Percentiles rank a stretch among this genome's conserved stretches.
phyloP scores from a whole-genome alignment of 2,329 filamentous ascomycete species.

The Penicillium sp. region DNA sequence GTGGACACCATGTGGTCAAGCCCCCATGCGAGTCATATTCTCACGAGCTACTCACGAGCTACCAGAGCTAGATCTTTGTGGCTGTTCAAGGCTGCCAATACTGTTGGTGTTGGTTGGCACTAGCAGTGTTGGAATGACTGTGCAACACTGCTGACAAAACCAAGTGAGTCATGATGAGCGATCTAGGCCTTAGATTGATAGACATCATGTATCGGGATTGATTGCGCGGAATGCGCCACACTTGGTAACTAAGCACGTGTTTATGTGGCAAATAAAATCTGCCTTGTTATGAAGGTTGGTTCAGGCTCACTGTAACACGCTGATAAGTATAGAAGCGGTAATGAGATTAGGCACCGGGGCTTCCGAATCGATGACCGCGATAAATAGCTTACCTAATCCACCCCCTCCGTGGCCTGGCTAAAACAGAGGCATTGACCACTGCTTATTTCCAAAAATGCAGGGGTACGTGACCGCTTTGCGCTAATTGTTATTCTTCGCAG shows the following conservation, averaged over 20 bases:
- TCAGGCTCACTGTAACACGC: neutral
- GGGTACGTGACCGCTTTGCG: neutral
- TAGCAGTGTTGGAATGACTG: neutral
- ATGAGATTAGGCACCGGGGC: neutral
- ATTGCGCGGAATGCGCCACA: neutral
- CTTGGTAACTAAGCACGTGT: neutral
- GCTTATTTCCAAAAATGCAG: neutral
- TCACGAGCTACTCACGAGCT: neutral
- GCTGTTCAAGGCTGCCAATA: neutral
- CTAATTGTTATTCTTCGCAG: neutral
- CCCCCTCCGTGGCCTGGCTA: neutral
- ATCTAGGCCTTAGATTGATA: neutral
- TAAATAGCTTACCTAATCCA: neutral
- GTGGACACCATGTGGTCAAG: neutral
- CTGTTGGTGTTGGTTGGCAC: neutral
- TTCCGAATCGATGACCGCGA: neutral
- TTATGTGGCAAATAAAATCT: neutral
- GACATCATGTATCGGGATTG: neutral
- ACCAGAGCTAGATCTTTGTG: neutral
- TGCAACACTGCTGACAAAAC: neutral
- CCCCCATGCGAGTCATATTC: neutral
- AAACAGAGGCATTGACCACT: conserved; percentile 1
- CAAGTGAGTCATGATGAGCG: neutral
- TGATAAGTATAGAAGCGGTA: neutral
- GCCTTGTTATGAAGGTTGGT: neutral